A percentile compares a stretch with the other conserved stretches of the same genome.
These are phyloP conservation scores for Blastocystis hominis DNA, from an alignment of 352 stramenopile genomes.

Conservation along the genomic window DNA sequence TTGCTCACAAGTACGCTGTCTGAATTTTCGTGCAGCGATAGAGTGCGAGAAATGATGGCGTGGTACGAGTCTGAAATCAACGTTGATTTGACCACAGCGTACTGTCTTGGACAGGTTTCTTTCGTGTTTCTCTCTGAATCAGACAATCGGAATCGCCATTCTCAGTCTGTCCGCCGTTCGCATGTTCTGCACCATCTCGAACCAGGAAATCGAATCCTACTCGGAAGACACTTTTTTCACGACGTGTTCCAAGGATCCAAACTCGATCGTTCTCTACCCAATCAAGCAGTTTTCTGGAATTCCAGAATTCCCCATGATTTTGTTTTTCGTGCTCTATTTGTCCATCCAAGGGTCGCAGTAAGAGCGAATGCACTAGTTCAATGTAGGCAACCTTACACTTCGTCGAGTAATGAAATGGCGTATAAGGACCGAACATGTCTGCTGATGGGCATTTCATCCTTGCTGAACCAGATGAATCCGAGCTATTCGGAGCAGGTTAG, in stretches of 20 bases:
- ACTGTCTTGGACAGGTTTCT: background rate
- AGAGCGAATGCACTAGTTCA: background rate
- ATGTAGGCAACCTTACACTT: no score
- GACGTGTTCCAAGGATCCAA: background rate
- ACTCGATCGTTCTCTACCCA: background rate
- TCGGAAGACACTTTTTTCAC: background rate
- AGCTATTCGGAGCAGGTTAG: background rate
- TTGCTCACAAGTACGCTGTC: background rate
- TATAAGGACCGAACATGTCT: background rate
- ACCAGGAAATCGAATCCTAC: background rate
- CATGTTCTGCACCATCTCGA: background rate
- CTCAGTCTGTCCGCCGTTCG: background rate
- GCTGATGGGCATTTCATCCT: background rate
- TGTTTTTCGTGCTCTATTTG: background rate
- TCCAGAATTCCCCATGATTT: background rate
- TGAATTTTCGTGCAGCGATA: background rate
- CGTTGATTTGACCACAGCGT: background rate
- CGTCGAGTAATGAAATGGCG: background rate
- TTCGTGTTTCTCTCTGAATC: background rate
- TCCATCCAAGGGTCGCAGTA: background rate
- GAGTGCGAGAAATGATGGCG: background rate
- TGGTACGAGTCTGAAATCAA: background rate
- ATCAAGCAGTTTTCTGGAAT: background rate
- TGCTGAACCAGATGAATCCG: constrained; percentile 27
- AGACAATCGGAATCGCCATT: background rate